Evolutionary conservation across 768 basidiomycete species (phyloP), one percentile per base, ranked within the genome.

Genomic region (Hydnomerulius pinastri): DNA sequence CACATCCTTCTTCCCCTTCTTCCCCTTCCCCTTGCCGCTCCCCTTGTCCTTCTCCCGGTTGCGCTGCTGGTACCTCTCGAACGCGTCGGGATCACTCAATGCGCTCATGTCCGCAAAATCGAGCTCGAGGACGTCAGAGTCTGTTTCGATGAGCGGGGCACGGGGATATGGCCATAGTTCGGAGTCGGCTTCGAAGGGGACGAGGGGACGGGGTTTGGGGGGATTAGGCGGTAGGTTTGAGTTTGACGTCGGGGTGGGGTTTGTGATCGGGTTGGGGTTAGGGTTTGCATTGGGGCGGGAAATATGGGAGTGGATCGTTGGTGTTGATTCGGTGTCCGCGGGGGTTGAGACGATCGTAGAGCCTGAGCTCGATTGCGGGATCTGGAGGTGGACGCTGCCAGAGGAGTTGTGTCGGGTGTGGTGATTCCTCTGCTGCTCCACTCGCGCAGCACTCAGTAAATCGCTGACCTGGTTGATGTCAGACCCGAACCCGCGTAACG

Each of bases 21-120:
- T 64, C 17, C 55, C 62, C 54, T 57, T 64, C 18, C 58, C 55
- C 18, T 66, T 68, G 54, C 57, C 53, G 35, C 49, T 43, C 15
- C 28, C 43, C 12, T 61, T n/a, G n/a, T n/a, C n/a, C n/a, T n/a
- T n/a, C n/a, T n/a, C n/a, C n/a, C n/a, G n/a, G n/a, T n/a, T n/a
- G n/a, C n/a, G n/a, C n/a, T n/a, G n/a, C n/a, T n/a, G n/a, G n/a
- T n/a, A 51, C 68, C 53, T 51, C 67, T 75, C 59, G 58, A 86
- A 87, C 9, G 78, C 77, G 41, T 77, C 77, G 2, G 81, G 80
- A 56, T 90, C 83, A 61, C 86, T 87, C 59, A 90, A 65, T 18
- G 85, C 82, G 50, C 85, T 83, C 36, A 79, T 90, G 48, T 90
- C 88, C 5, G 77, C 76, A 59, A 87, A 90, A 63, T 87, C 85